Evolutionary conservation across 306 rosid genomes (phyloP).

Genomic region (Alnus glutinosa): DNA sequence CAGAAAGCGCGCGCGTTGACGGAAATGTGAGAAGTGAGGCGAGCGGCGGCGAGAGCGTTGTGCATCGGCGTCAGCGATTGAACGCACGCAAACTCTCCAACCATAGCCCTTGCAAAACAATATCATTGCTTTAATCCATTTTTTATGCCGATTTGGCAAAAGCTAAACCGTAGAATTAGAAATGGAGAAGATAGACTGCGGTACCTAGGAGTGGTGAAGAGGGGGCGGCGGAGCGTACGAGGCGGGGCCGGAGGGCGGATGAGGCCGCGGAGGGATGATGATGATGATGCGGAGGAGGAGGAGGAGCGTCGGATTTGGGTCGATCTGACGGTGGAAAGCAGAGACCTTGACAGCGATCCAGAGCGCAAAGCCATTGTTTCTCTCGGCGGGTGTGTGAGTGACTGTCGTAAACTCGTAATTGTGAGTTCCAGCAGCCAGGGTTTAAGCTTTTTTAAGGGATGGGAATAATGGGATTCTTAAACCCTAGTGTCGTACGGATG

Average conservation of each 20-base stretch:
- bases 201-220: constrained; percentile 24
- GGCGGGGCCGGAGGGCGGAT: constrained; percentile 31
- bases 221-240: constrained; percentile 35
- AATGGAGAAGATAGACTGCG: background rate
- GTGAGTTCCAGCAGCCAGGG: background rate
- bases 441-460: background rate
- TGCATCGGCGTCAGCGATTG: constrained; percentile 62
- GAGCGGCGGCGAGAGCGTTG: constrained; percentile 44
- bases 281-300: constrained; percentile 19
- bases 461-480: background rate
- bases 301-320: constrained; percentile 34
- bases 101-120: constrained; percentile 26
- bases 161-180: background rate
- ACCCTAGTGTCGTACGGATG: background rate
- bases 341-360: constrained; percentile 55
- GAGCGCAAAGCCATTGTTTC: constrained; percentile 52
- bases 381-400: background rate
- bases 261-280: constrained; percentile 28
- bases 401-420: background rate
- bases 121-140: background rate
- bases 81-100: constrained; percentile 42
- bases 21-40: constrained; percentile 50
- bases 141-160: too few relatives aligned
- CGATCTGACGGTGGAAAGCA: constrained; percentile 49
- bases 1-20: constrained; percentile 52